phyloP scores from a whole-genome alignment of 495 filamentous ascomycete genomes.

The Hypoxylon fuscum region DNA sequence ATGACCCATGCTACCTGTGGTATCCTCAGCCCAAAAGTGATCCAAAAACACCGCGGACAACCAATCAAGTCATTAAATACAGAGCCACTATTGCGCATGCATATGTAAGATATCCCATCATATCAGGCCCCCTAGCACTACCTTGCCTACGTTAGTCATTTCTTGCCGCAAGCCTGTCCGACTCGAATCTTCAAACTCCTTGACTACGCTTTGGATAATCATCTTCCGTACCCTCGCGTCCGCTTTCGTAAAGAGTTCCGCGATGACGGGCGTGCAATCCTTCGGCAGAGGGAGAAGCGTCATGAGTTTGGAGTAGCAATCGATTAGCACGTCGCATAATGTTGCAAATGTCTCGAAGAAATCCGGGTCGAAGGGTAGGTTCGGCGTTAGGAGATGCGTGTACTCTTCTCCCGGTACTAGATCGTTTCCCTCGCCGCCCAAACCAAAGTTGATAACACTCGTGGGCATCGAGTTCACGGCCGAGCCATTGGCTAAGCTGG shows the following conservation, averaged over 20 bases:
- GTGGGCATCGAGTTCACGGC: conserved; percentile 45
- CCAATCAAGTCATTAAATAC: conserved; percentile 17
- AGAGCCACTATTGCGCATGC: conserved; percentile 8
- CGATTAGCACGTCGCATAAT: conserved; percentile 93
- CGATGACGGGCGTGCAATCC: conserved; percentile 68
- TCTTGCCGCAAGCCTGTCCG: conserved; percentile 78
- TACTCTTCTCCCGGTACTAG: conserved; percentile 80
- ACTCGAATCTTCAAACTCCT: conserved; percentile 92
- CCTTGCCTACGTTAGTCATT: conserved; percentile 81
- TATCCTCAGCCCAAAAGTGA: conserved; percentile 31
- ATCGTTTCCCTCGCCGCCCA: conserved; percentile 55
- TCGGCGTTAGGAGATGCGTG: conserved; percentile 84
- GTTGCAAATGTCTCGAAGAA: conserved; percentile 98
- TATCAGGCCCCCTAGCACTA: conserved; percentile 89
- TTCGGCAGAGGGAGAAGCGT: conserved; percentile 71
- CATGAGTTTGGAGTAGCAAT: conserved; percentile 84
- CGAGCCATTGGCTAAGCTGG: conserved; percentile 45
- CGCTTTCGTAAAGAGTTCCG: conserved; percentile 88
- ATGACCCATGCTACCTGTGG: conserved; percentile 27
- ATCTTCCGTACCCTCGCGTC: conserved; percentile 86
- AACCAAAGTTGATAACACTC: conserved; percentile 54
- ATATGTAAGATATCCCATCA: conserved; percentile 51
- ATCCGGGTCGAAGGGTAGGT: conserved; percentile 96
- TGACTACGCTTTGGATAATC: conserved; percentile 81
- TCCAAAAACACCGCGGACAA: conserved; percentile 29